Evolutionary conservation across 257 asterid species (phyloP).

Genomic region (Solanum etuberosum): DNA sequence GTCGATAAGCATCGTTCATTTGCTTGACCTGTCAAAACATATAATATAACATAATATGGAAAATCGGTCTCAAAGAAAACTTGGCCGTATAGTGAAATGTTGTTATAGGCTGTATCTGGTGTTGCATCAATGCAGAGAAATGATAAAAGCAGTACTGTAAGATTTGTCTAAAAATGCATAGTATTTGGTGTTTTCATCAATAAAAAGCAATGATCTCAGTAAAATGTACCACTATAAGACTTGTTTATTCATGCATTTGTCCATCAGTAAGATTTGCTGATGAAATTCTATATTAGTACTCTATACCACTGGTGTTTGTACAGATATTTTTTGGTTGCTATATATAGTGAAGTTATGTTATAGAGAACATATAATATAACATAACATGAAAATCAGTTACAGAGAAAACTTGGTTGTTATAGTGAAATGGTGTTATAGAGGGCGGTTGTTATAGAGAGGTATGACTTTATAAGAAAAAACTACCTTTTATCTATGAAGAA

Average conservation of each 20-base stretch:
- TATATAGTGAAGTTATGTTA: background rate
- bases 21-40: background rate
- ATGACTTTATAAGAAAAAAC: background rate
- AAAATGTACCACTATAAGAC: background rate
- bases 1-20: background rate
- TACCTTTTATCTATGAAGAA: constrained; percentile 26
- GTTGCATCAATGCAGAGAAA: background rate
- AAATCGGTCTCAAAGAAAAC: background rate
- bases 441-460: background rate
- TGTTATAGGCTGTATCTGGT: background rate
- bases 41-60: background rate
- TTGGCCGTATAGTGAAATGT: background rate
- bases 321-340: background rate
- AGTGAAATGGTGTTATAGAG: background rate
- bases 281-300: no score
- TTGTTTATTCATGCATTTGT: background rate
- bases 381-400: background rate
- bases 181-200: background rate
- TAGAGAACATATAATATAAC: background rate
- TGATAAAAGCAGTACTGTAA: background rate
- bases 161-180: background rate
- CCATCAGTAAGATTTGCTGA: background rate
- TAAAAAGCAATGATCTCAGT: background rate
- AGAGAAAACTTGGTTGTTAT: background rate
- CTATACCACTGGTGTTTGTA: background rate